phyloP scores from a whole-genome alignment of 306 rosid species.

The Erythrophleum fordii region DNA sequence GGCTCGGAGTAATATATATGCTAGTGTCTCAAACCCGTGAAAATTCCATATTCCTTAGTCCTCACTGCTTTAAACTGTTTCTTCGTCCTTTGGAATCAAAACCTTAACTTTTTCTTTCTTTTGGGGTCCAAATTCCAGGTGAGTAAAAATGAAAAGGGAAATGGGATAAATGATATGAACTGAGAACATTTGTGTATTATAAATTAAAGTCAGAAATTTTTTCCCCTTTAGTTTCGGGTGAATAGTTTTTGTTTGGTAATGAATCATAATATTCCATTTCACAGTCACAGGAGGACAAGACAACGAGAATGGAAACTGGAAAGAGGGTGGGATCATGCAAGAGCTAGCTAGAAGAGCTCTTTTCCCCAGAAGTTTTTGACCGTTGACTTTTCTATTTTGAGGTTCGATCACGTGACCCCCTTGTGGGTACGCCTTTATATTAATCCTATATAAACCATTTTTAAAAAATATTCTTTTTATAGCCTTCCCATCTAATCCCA shows the following conservation, averaged over 20 bases:
- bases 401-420: background rate
- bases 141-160: background rate
- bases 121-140: background rate
- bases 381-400: background rate
- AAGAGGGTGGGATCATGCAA: background rate
- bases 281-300: background rate
- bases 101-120: background rate
- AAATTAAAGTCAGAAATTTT: background rate
- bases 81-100: background rate
- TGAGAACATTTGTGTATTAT: background rate
- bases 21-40: background rate
- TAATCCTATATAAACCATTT: too few species aligned
- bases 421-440: background rate
- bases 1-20: background rate
- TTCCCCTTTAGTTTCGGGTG: background rate
- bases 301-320: constrained; percentile 6
- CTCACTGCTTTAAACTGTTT: background rate
- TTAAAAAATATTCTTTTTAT: too few species aligned
- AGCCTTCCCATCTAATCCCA: background rate
- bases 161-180: too few species aligned
- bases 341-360: background rate
- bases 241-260: background rate
- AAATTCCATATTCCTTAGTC: background rate
- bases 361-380: constrained; percentile 22
- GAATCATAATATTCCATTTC: background rate